phyloP scores from a whole-genome alignment of 2,329 filamentous ascomycete genomes.

The Cryphonectria naterciae region DNA sequence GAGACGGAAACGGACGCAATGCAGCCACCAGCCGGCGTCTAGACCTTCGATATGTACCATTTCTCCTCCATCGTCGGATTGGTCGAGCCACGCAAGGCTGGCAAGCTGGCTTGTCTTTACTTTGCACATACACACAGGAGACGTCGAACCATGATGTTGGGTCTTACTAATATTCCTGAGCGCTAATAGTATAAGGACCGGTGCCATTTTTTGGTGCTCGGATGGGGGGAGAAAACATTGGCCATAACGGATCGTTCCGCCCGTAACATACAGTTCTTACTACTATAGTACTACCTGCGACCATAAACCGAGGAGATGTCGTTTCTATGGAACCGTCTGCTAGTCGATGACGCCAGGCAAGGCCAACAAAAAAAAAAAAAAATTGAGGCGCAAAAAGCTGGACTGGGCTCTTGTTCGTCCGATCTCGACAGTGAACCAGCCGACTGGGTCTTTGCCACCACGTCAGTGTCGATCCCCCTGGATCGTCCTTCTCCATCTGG shows the following conservation, averaged over 20 bases:
- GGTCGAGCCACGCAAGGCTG: not conserved
- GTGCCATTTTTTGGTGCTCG: not conserved
- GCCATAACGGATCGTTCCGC: not conserved
- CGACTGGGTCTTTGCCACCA: not conserved
- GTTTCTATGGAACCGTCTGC: not conserved
- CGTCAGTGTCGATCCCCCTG: conserved; percentile 17
- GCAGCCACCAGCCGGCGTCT: not conserved
- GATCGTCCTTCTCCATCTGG: conserved; percentile 14
- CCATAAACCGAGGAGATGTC: not conserved
- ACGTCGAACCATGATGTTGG: not conserved
- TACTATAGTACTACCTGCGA: not conserved
- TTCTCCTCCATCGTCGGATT: not conserved
- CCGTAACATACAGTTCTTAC: not conserved
- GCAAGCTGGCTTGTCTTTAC: not conserved
- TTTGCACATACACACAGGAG: not conserved
- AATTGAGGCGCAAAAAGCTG: not conserved
- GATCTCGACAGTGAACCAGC: conserved; percentile 16
- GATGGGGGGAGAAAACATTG: not conserved
- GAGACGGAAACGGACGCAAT: not conserved
- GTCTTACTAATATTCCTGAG: not conserved
- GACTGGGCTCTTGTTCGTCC: conserved; percentile 2
- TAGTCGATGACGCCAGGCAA: not conserved
- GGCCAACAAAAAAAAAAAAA: not conserved
- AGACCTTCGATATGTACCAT: not conserved
- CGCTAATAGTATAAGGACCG: not conserved